These are phyloP conservation scores for Alternaria novae-zelandiae DNA, from an alignment of 2,329 filamentous ascomycete species.

Conservation along the genomic window DNA sequence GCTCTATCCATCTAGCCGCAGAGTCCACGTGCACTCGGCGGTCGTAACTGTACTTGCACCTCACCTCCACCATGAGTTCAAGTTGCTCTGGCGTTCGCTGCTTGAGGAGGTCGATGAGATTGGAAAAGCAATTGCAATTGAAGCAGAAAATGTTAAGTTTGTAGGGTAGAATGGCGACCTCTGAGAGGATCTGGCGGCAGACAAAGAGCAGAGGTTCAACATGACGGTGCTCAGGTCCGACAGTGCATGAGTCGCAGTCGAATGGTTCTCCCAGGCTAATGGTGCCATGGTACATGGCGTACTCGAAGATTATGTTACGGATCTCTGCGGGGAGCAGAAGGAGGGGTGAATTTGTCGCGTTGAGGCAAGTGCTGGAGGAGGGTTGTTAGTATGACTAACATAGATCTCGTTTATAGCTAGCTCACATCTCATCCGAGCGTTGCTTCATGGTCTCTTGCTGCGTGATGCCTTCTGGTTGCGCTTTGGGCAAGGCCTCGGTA, in stretches of 20 bases:
- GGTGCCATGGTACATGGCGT: background rate
- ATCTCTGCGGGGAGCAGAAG: background rate
- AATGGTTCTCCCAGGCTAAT: too few relatives aligned
- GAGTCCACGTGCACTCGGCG: background rate
- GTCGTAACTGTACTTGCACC: background rate
- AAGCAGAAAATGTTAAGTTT: background rate
- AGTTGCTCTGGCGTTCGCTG: background rate
- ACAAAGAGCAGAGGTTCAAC: background rate
- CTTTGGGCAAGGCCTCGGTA: too few relatives aligned
- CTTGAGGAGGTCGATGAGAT: fast-evolving
- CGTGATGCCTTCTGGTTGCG: too few relatives aligned
- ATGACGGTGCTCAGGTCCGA: too few relatives aligned
- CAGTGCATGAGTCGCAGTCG: too few relatives aligned
- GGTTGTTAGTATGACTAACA: too few relatives aligned
- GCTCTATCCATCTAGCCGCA: background rate
- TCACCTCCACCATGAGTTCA: background rate
- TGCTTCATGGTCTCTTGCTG: too few relatives aligned
- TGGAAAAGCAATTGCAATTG: fast-evolving
- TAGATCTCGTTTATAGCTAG: too few relatives aligned
- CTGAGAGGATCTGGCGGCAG: background rate
- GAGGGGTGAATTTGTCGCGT: background rate
- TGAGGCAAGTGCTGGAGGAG: background rate
- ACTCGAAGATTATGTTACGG: background rate
- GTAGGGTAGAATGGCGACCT: background rate
- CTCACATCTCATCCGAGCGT: too few relatives aligned